Evolutionary conservation across 345 rosid species (phyloP).

Genomic region (Euphorbia pulcherrima): DNA sequence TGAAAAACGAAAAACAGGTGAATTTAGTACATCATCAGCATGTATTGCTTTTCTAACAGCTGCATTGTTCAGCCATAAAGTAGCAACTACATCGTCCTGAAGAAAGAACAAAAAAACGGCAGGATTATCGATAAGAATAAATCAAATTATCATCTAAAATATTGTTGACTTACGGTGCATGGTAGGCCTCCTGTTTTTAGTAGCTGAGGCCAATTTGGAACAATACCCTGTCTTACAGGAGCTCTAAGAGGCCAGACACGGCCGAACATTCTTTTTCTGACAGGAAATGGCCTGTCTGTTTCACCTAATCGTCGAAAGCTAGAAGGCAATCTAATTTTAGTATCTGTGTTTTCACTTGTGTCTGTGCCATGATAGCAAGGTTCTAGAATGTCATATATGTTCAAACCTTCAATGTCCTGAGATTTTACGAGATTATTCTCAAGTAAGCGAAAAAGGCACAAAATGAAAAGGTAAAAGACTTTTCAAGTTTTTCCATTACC

Average conservation of each 20-base stretch:
- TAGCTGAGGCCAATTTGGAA: conserved; percentile 87
- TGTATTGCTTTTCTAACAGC: conserved; percentile 69
- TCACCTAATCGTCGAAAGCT: conserved; percentile 61
- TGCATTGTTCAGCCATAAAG: conserved; percentile 61
- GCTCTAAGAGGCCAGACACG: conserved; percentile 90
- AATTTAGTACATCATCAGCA: conserved; percentile 48
- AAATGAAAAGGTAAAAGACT: neutral
- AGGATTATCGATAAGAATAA: neutral
- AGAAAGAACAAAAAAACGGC: neutral
- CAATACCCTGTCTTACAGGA: conserved; percentile 69
- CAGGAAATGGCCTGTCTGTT: conserved; percentile 62
- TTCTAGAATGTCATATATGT: conserved; percentile 78
- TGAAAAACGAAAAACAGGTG: neutral
- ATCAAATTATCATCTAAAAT: neutral
- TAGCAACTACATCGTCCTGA: conserved; percentile 79
- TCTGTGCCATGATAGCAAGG: conserved; percentile 59
- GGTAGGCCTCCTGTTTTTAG: conserved; percentile 34
- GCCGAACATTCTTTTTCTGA: conserved; percentile 79
- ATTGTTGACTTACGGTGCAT: conserved; percentile 56
- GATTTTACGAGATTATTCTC: conserved; percentile 16
- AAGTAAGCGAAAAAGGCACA: conserved; percentile 8
- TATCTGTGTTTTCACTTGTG: conserved; percentile 12
- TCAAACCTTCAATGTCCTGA: conserved; percentile 51
- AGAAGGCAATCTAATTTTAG: conserved; percentile 48
- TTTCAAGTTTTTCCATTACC: conserved; percentile 32